phyloP scores from a whole-genome alignment of 164 flowering plant genomes.

The Saururus chinensis region DNA sequence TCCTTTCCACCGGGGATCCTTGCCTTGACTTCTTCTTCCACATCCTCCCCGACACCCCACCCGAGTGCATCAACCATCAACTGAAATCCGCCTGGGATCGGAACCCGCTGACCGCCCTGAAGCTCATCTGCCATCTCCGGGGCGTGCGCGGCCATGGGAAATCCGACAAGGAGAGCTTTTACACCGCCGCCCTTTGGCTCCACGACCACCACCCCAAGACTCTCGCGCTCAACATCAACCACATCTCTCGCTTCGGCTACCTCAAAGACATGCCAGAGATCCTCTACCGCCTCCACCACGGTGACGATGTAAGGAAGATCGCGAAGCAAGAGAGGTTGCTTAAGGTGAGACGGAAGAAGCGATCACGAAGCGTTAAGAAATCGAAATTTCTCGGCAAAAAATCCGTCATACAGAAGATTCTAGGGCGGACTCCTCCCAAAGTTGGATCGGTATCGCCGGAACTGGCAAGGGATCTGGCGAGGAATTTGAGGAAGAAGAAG shows the following conservation, averaged over 20 bases:
- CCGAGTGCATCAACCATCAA: conserved; percentile 12
- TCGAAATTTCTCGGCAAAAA: not conserved
- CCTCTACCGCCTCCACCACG: conserved; percentile 24
- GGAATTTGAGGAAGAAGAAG: conserved; percentile 13
- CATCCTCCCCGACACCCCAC: conserved; percentile 34
- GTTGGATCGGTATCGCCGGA: not conserved
- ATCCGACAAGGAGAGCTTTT: conserved; percentile 29
- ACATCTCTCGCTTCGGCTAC: conserved; percentile 24
- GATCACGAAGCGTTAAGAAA: not conserved
- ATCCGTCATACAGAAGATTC: not conserved
- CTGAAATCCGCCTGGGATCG: conserved; percentile 30
- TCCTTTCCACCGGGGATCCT: conserved; percentile 36
- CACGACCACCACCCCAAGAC: conserved; percentile 31
- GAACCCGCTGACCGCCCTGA: conserved; percentile 34
- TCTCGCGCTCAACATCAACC: conserved; percentile 18
- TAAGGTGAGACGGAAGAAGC: not conserved
- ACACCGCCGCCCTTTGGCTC: conserved; percentile 32
- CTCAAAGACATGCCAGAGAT: conserved; percentile 29
- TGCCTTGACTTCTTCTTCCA: conserved; percentile 66
- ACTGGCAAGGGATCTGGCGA: too few relatives aligned
- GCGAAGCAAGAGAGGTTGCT: conserved; percentile 6
- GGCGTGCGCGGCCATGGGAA: conserved; percentile 52
- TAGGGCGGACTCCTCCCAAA: not conserved
- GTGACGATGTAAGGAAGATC: conserved; percentile 15
- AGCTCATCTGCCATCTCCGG: conserved; percentile 42